Evolutionary conservation across 306 rosid genomes (phyloP), one percentile per base, ranked within the genome.

Genomic region (Casuarina equisetifolia): DNA sequence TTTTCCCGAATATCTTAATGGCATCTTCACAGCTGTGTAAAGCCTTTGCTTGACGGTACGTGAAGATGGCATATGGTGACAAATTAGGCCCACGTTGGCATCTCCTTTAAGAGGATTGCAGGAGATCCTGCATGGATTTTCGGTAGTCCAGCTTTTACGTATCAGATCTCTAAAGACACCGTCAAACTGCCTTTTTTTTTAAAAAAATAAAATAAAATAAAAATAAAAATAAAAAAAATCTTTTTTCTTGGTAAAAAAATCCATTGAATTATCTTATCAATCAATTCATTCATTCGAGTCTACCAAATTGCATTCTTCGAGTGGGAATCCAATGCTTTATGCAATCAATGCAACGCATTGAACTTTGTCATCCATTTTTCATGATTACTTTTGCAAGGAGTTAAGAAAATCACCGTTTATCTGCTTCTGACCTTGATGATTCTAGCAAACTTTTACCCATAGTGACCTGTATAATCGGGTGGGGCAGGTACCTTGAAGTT

Each of bases 401-500:
- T 57, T 66, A 78, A 43, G 48, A 73, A 51, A 66, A 38, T 15
- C 10, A 6, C 70, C 48, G 48, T 4, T 42, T 16, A 16, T 58
- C 44, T 16, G 13, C 35, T 69, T 73, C 53, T 52, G 9, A 44
- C 5, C 32, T 25, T 25, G 32, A 25, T 25, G 32, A 25, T 25
- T 25, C 32, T 25, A 0, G 32, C 32, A 25, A 25, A 25, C 32
- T 25, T 25, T 25, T 25, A 25, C 32, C 32, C 32, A 25, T 25
- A 25, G 32, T 25, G 32, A 25, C 32, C 32, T 13, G 9, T 13
- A 48, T 48, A 48, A 48, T 15, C 54, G 52, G 52, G 94, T 88
- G 82, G 93, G 89, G 91, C 74, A 78, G 68, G 42, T 44, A 72
- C 78, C 85, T 83, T 88, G 85, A 86, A 78, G 9, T 82, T 74